These are phyloP conservation scores for Colletotrichum navitas DNA, from an alignment of 2,329 filamentous ascomycete genomes.

Conservation along the genomic window DNA sequence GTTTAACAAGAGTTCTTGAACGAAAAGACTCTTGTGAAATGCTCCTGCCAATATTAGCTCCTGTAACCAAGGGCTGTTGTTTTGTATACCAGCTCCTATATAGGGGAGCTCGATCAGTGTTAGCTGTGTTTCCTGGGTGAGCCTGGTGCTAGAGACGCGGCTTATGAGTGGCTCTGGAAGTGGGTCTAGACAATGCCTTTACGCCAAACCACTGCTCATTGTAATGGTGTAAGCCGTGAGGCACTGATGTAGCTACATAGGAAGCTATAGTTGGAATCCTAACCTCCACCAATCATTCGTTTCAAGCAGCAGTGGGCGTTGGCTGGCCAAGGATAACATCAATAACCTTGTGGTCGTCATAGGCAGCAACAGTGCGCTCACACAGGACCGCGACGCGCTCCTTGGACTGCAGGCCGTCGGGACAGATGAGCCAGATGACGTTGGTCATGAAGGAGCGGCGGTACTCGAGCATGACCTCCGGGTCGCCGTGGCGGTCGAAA, in stretches of 20 bases:
- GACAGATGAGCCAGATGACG: constrained; percentile 45
- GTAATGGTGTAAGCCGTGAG: neutral
- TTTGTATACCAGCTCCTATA: neutral
- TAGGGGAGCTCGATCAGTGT: neutral
- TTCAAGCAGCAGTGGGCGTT: constrained; percentile 5
- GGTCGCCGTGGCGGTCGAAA: constrained; percentile 47
- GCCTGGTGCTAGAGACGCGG: neutral
- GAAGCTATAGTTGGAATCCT: neutral
- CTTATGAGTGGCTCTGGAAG: neutral
- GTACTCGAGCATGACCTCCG: constrained; percentile 29
- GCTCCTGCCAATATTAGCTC: neutral
- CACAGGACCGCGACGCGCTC: constrained; percentile 51
- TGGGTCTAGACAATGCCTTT: neutral
- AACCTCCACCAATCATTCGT: neutral
- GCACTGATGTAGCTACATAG: neutral
- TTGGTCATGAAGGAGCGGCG: constrained; percentile 50
- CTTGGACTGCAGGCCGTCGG: constrained; percentile 50
- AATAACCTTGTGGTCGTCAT: constrained; percentile 54
- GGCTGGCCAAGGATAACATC: constrained; percentile 43
- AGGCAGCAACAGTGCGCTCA: constrained; percentile 52
- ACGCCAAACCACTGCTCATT: neutral
- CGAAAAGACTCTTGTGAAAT: too few relatives aligned
- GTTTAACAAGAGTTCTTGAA: too few relatives aligned
- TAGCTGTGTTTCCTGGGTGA: too few relatives aligned
- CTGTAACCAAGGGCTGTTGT: neutral